Evolutionary conservation across 83 land plant species (phyloP), one percentile per base, ranked within the genome.

Genomic region (Larix sibirica): DNA sequence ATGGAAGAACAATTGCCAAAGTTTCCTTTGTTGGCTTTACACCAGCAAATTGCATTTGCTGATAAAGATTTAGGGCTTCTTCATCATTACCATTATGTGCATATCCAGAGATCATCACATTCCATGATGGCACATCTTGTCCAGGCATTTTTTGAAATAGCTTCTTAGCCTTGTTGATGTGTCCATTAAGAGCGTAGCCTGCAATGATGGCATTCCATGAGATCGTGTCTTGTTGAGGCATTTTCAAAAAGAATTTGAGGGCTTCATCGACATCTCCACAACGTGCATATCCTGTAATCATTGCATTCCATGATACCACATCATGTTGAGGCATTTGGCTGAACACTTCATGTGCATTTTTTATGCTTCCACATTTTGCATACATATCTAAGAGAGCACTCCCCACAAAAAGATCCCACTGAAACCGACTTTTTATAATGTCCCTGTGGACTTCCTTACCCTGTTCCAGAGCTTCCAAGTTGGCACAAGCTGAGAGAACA

Each of bases 261-360:
- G 79, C 79, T 44, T 59, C 61, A n/a, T 61, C 47, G 17, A 75
- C 68, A 85, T 81, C 1, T 20, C 80, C 83, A 75, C 71, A 36
- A 33, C 70, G 86, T 9, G 86, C 83, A 63, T 85, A 85, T 26
- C 79, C 66, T 77, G 63, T 65, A 54, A 83, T 77, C 80, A 83
- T 77, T 17, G 84, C 60, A 44, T 62, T 83, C 84, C 69, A 77
- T 2, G 84, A 62, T 5, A 83, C 80, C 69, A 77, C 70, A 77
- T 83, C 84, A 17, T 26, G 74, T 2, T 64, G 14, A 24, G 75
- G 31, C 17, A 83, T 44, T 67, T 21, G 40, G 44, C 33, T 76
- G 38, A 85, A 85, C 40, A 85, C 80, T 56, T 13, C 31, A 47
- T 3, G 21, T 20, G 86, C 86, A 23, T 66, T 79, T 21, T 24